A percentile compares a stretch with the other conserved stretches of the same genome.
These are phyloP conservation scores for Nothophaeocryptopus gaeumannii DNA, from an alignment of 2,329 filamentous ascomycete genomes.

Conservation along the genomic window DNA sequence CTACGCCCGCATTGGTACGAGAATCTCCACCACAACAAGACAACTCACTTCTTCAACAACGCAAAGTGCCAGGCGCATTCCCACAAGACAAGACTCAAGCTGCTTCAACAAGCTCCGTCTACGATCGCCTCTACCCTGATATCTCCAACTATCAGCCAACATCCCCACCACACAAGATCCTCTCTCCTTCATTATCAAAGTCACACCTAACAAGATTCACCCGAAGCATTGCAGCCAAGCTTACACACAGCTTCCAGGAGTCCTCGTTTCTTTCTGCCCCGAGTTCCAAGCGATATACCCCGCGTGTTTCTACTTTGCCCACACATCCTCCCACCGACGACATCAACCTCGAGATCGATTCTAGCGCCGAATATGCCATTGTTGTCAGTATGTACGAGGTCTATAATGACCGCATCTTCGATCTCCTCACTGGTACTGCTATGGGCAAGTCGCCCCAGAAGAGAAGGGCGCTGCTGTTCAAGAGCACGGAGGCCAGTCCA, in stretches of 20 bases:
- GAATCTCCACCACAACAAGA: constrained; percentile 20
- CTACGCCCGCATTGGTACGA: constrained; percentile 48
- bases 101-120: constrained; percentile 24
- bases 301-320: constrained; percentile 68
- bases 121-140: constrained; percentile 33
- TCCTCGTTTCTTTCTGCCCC: constrained; percentile 40
- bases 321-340: constrained; percentile 71
- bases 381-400: constrained; percentile 98
- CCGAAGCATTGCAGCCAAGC: constrained; percentile 29
- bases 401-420: constrained; percentile 97
- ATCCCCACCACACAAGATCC: constrained; percentile 12
- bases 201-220: constrained; percentile 20
- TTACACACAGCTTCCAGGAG: constrained; percentile 33
- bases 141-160: constrained; percentile 26
- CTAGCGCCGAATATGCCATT: constrained; percentile 75
- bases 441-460: constrained; percentile 53
- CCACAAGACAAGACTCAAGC: constrained; percentile 23
- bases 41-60: constrained; percentile 1
- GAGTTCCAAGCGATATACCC: constrained; percentile 56
- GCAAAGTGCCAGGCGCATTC: constrained; percentile 29
- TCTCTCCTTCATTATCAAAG: constrained; percentile 19
- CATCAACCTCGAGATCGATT: constrained; percentile 64
- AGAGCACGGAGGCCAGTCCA: constrained; percentile 79
- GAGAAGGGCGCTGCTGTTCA: constrained; percentile 84
- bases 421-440: constrained; percentile 69